Percentiles rank a stretch among this genome's conserved stretches.
Evolutionary conservation across 2,329 filamentous ascomycete species (phyloP).

Genomic region (Parafenestella ontariensis): DNA sequence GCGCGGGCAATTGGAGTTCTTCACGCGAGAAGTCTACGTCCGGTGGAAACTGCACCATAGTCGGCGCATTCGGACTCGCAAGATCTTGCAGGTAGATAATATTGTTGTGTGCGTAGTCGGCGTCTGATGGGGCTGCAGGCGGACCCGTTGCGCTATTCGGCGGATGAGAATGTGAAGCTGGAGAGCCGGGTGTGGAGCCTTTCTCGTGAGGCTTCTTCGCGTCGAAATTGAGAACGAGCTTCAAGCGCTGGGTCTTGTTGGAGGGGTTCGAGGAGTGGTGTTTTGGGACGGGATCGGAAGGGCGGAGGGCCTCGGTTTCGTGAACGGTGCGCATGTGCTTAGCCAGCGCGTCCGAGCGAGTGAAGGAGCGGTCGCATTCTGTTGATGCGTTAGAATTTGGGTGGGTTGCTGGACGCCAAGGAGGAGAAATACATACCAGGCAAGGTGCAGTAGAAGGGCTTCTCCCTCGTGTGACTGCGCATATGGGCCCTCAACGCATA

Average conservation of each 20-base stretch:
- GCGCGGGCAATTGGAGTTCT: conserved; percentile 71
- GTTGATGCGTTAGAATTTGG: not conserved
- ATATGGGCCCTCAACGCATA: conserved; percentile 97
- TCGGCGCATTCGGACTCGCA: conserved; percentile 65
- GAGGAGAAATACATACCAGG: conserved; percentile 70
- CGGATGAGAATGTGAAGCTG: conserved; percentile 37
- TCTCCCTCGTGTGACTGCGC: conserved; percentile 96
- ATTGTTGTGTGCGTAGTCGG: conserved; percentile 61
- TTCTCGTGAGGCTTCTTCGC: conserved; percentile 41
- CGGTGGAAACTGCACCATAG: conserved; percentile 60
- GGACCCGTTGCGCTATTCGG: conserved; percentile 31
- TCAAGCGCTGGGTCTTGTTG: conserved; percentile 55
- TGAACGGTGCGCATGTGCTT: conserved; percentile 99
- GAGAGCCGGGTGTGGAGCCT: conserved; percentile 44
- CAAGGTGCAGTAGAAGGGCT: conserved; percentile 95
- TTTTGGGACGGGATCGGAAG: conserved; percentile 74
- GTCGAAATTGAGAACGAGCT: conserved; percentile 51
- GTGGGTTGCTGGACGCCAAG: not conserved
- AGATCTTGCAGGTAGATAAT: conserved; percentile 65
- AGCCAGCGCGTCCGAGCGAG: conserved; percentile 89
- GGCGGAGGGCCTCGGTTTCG: conserved; percentile 91
- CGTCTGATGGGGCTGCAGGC: conserved; percentile 28
- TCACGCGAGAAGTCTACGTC: conserved; percentile 68
- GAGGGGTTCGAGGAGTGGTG: conserved; percentile 58
- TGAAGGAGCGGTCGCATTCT: conserved; percentile 99